Percentiles rank a stretch among this genome's conserved stretches.
Conservation (phyloP, 1,139 yeast genomes). For the Hansenula lynferdii region DNA sequence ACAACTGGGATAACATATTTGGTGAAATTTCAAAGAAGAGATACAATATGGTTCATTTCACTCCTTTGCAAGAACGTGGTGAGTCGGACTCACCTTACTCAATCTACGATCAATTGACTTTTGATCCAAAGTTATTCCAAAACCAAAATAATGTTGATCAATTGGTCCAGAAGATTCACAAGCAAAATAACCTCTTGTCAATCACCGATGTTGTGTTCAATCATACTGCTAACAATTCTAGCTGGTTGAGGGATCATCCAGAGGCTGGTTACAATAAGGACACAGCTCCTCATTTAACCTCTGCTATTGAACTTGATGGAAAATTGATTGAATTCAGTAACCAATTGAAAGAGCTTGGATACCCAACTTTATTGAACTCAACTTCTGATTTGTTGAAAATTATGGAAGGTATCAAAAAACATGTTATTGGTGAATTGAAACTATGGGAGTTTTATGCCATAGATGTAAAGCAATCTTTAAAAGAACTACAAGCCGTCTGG, state of each 20-base stretch:
- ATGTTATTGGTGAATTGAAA: conserved; percentile 61
- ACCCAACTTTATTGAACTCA: conserved; percentile 48
- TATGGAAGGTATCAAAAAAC: conserved; percentile 59
- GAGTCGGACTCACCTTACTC: conserved; percentile 90
- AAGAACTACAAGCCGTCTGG: conserved; percentile 22
- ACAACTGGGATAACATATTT: conserved; percentile 65
- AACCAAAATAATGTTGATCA: conserved; percentile 39
- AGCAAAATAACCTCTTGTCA: conserved; percentile 58
- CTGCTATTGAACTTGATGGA: conserved; percentile 83
- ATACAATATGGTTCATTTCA: conserved; percentile 93
- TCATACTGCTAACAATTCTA: conserved; percentile 89
- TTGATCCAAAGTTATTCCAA: conserved; percentile 64
- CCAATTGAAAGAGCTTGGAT: conserved; percentile 47
- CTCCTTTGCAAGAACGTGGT: conserved; percentile 89
- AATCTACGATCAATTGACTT: conserved; percentile 75
- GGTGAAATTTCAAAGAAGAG: conserved; percentile 62
- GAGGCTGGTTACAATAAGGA: conserved; percentile 82
- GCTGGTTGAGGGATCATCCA: conserved; percentile 81
- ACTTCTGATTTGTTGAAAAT: conserved; percentile 52
- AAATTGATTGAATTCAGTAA: conserved; percentile 60
- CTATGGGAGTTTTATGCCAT: conserved; percentile 90
- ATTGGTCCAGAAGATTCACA: conserved; percentile 45
- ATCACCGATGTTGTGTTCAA: conserved; percentile 92
- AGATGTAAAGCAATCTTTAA: conserved; percentile 39
- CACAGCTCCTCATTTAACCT: conserved; percentile 83